phyloP scores from a whole-genome alignment of 2,329 filamentous ascomycete genomes.

The Zymoseptoria crescenta region DNA sequence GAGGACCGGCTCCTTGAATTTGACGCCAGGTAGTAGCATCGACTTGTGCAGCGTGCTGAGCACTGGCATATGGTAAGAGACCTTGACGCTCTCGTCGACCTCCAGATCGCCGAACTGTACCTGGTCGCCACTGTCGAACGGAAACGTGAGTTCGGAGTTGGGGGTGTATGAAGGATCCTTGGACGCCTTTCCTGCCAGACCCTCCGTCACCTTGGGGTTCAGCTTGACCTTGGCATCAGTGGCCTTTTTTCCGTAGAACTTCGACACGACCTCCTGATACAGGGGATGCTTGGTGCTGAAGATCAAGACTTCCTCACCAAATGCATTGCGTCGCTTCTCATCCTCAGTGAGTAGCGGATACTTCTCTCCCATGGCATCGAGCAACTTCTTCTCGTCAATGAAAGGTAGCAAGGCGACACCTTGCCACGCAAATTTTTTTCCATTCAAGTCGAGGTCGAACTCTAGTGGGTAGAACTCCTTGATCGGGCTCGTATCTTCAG shows the following conservation, averaged over 20 bases:
- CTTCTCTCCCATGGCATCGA: constrained; percentile 72
- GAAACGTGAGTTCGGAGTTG: constrained; percentile 55
- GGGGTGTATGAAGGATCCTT: constrained; percentile 81
- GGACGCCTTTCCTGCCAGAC: constrained; percentile 69
- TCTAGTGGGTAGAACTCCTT: constrained; percentile 97
- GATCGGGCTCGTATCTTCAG: constrained; percentile 76
- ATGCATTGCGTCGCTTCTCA: constrained; percentile 68
- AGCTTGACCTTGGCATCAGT: constrained; percentile 59
- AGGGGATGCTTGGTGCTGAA: constrained; percentile 77
- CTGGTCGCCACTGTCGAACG: constrained; percentile 36
- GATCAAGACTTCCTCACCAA: constrained; percentile 73
- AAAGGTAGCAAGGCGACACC: constrained; percentile 89
- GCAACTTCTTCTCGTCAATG: constrained; percentile 82
- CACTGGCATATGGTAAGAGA: constrained; percentile 75
- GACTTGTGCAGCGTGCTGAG: constrained; percentile 75
- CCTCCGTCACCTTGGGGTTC: constrained; percentile 66
- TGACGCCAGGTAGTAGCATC: constrained; percentile 80
- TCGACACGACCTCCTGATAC: constrained; percentile 74
- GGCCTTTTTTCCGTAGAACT: constrained; percentile 89
- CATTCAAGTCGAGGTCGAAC: constrained; percentile 88
- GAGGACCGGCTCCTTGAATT: constrained; percentile 63
- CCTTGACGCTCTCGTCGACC: constrained; percentile 80
- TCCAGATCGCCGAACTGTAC: constrained; percentile 63
- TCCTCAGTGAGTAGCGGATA: constrained; percentile 72
- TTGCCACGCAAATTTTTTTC: constrained; percentile 98